phyloP scores from a whole-genome alignment of 2,329 filamentous ascomycete species.

The Alternaria sp. region DNA sequence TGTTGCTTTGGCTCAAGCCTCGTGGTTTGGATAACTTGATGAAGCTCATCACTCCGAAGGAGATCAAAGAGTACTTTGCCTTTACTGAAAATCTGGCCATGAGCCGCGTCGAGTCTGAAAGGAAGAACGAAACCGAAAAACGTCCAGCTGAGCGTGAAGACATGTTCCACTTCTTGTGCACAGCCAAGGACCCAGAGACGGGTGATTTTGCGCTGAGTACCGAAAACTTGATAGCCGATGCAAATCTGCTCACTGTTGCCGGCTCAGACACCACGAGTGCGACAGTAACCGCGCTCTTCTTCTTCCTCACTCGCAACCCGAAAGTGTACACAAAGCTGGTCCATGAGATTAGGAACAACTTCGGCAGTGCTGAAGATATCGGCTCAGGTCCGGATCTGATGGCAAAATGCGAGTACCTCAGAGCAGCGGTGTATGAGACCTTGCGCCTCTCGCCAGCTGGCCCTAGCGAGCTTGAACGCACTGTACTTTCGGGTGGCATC shows the following conservation, averaged over 20 bases:
- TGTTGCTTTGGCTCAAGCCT: conserved; percentile 24
- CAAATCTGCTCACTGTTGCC: conserved; percentile 23
- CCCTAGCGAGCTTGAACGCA: conserved; percentile 22
- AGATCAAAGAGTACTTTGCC: conserved; percentile 13
- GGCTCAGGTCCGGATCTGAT: conserved; percentile 5
- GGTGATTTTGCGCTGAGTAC: conserved; percentile 39
- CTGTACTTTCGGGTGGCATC: conserved; percentile 27
- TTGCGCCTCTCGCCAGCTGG: conserved; percentile 25
- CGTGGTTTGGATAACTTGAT: not conserved
- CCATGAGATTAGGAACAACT: conserved; percentile 21
- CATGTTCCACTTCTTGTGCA: conserved; percentile 52
- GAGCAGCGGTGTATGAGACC: conserved; percentile 27
- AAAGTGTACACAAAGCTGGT: conserved; percentile 19
- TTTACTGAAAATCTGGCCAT: conserved; percentile 14
- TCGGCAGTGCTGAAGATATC: conserved; percentile 18
- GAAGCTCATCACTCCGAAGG: conserved; percentile 8
- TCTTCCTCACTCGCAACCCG: conserved; percentile 21
- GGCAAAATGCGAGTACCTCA: conserved; percentile 21
- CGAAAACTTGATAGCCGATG: conserved; percentile 46
- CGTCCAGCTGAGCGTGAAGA: conserved; percentile 32
- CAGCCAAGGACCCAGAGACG: conserved; percentile 52
- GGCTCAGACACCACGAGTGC: conserved; percentile 24
- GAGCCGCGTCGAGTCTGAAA: conserved; percentile 4
- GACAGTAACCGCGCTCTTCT: conserved; percentile 17
- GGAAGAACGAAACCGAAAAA: conserved; percentile 8